phyloP scores from a whole-genome alignment of 345 rosid species.

The Toxicodendron radicans region DNA sequence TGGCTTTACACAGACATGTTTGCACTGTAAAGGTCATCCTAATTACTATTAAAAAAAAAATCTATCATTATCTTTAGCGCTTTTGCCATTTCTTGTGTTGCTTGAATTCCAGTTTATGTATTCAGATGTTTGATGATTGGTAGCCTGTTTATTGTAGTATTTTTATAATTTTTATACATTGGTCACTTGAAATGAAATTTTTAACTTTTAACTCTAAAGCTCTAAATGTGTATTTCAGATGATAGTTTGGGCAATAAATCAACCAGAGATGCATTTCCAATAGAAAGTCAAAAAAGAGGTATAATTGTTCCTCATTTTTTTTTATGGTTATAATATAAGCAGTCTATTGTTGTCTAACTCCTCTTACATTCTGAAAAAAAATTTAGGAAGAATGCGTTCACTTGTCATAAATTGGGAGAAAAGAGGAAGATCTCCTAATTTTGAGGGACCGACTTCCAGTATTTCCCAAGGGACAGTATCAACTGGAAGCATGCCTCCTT shows the following conservation, averaged over 20 bases:
- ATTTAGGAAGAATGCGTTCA: slow-evolving; percentile 65
- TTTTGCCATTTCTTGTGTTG: neutral
- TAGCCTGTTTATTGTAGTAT: neutral
- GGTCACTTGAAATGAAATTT: slow-evolving; percentile 1
- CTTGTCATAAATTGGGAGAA: slow-evolving; percentile 69
- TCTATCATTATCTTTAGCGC: neutral
- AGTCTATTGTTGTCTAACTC: slow-evolving; percentile 18
- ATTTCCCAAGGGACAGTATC: slow-evolving; percentile 43
- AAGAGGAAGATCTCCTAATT: slow-evolving; percentile 63
- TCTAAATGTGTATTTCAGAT: slow-evolving; percentile 44
- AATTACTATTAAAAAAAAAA: neutral
- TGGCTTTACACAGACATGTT: neutral
- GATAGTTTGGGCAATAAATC: slow-evolving; percentile 53
- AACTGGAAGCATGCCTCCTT: slow-evolving; percentile 42
- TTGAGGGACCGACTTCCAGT: slow-evolving; percentile 49
- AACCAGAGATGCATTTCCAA: slow-evolving; percentile 49
- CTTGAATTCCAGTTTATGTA: neutral
- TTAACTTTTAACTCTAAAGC: slow-evolving; percentile 13
- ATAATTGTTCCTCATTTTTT: slow-evolving; percentile 21
- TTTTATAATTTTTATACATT: neutral
- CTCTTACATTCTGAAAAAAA: slow-evolving; percentile 13
- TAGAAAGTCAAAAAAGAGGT: slow-evolving; percentile 76
- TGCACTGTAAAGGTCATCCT: neutral
- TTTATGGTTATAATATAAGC: slow-evolving; percentile 20
- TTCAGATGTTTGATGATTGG: slow-evolving; percentile 1